These are phyloP conservation scores for Sequoia sempervirens DNA, from an alignment of 75 land plant genomes.

Conservation along the genomic window DNA sequence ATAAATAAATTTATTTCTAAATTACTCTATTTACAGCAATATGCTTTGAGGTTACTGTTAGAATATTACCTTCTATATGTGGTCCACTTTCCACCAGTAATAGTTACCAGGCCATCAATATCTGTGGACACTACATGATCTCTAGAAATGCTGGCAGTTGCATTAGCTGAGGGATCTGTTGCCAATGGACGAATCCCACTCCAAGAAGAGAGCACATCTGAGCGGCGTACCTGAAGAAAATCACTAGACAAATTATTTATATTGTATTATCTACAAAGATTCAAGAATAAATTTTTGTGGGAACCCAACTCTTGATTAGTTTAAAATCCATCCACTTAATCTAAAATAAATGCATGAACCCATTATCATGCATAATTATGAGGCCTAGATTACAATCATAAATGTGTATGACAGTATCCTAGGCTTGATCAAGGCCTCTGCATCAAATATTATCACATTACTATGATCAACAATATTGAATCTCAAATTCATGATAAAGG, in stretches of 20 bases:
- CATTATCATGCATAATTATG: neutral
- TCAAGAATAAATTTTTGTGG: neutral
- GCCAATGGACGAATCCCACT: constrained; percentile 98
- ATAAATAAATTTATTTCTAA: neutral
- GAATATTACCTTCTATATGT: constrained; percentile 78
- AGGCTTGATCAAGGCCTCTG: neutral
- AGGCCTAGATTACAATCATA: neutral
- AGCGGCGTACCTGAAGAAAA: constrained; percentile 66
- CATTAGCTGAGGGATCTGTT: constrained; percentile 72
- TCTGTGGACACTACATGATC: constrained; percentile 91
- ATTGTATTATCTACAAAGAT: neutral
- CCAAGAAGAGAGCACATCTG: constrained; percentile 98
- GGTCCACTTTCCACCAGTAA: constrained; percentile 99
- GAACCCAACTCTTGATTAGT: too few relatives aligned
- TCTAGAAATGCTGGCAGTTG: constrained; percentile 85
- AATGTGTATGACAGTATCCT: neutral
- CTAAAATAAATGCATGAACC: neutral
- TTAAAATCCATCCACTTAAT: neutral
- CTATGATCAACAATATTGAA: neutral
- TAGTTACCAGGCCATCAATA: constrained; percentile 79
- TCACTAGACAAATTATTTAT: neutral
- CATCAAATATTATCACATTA: neutral
- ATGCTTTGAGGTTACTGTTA: neutral
- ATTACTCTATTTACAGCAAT: neutral
- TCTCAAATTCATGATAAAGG: neutral